Evolutionary conservation across 768 basidiomycete species (phyloP).

Genomic region (Vararia minispora): DNA sequence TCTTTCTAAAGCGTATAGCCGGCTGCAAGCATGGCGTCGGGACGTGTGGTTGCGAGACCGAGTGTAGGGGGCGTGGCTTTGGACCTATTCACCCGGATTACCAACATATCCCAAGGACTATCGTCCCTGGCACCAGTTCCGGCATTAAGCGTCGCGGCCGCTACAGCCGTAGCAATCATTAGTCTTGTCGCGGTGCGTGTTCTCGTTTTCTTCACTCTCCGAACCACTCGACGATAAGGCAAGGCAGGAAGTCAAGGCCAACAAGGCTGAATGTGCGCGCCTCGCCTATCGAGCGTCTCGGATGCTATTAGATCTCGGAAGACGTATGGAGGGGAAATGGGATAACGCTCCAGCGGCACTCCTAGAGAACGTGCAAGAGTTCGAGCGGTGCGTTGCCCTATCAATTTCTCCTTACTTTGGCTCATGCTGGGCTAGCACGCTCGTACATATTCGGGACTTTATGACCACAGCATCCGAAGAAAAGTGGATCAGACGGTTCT

Average conservation of each 20-base stretch:
- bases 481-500: conserved; percentile 13
- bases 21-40: too few species aligned
- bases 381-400: conserved; percentile 10
- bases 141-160: too few species aligned
- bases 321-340: conserved; percentile 17
- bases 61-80: too few species aligned
- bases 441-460: conserved; percentile 13
- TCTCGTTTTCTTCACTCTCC: too few species aligned
- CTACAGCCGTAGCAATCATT: too few species aligned
- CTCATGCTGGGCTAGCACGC: conserved; percentile 3
- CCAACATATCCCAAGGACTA: too few species aligned
- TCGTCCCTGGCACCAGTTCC: too few species aligned
- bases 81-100: too few species aligned
- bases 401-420: not conserved
- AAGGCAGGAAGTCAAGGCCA: conserved; percentile 13
- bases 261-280: conserved; percentile 12
- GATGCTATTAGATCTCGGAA: conserved; percentile 9
- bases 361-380: conserved; percentile 14
- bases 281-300: conserved; percentile 12
- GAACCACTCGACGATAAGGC: too few species aligned
- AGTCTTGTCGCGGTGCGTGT: too few species aligned
- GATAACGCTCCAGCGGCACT: conserved; percentile 13
- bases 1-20: too few species aligned
- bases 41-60: too few species aligned
- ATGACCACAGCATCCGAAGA: conserved; percentile 11